Evolutionary conservation across 2,329 filamentous ascomycete genomes (phyloP).

Genomic region (Cryphonectria japonica): DNA sequence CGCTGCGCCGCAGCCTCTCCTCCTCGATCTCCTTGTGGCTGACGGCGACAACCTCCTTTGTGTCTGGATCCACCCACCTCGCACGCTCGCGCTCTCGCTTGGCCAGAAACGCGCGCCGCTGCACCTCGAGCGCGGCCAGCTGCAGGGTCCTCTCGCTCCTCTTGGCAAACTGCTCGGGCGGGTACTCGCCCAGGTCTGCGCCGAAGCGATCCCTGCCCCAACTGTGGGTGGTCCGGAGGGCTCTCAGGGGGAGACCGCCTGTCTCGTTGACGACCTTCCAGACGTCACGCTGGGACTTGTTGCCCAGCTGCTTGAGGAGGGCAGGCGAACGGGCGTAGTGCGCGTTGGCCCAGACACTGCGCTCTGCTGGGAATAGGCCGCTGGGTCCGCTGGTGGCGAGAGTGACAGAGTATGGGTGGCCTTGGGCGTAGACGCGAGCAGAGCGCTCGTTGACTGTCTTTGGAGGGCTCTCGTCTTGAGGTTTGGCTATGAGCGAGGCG

Average conservation of each 20-base stretch:
- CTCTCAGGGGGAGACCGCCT: slow-evolving; percentile 50
- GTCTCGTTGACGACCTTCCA: slow-evolving; percentile 61
- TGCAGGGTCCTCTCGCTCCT: slow-evolving; percentile 47
- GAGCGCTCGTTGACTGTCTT: slow-evolving; percentile 55
- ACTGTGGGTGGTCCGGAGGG: slow-evolving; percentile 38
- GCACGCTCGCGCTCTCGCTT: slow-evolving; percentile 40
- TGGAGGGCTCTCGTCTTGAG: slow-evolving; percentile 41
- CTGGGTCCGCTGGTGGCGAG: slow-evolving; percentile 50
- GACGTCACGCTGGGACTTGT: slow-evolving; percentile 59
- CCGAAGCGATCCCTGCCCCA: slow-evolving; percentile 59
- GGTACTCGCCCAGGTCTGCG: slow-evolving; percentile 53
- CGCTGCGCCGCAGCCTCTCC: slow-evolving; percentile 51
- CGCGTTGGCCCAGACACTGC: slow-evolving; percentile 52
- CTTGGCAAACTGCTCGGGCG: slow-evolving; percentile 49
- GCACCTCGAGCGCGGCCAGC: slow-evolving; percentile 48
- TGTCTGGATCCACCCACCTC: slow-evolving; percentile 28
- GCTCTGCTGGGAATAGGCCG: slow-evolving; percentile 52
- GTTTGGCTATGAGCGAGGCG: slow-evolving; percentile 31
- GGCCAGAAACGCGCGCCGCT: slow-evolving; percentile 50
- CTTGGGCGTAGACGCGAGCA: slow-evolving; percentile 51
- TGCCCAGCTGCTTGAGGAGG: slow-evolving; percentile 38
- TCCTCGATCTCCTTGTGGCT: slow-evolving; percentile 47
- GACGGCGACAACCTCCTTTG: slow-evolving; percentile 33
- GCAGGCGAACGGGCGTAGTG: slow-evolving; percentile 49
- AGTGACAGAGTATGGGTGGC: slow-evolving; percentile 53